These are phyloP conservation scores for Oryza punctata DNA, from an alignment of 176 grass and related monocot species.

Conservation along the genomic window DNA sequence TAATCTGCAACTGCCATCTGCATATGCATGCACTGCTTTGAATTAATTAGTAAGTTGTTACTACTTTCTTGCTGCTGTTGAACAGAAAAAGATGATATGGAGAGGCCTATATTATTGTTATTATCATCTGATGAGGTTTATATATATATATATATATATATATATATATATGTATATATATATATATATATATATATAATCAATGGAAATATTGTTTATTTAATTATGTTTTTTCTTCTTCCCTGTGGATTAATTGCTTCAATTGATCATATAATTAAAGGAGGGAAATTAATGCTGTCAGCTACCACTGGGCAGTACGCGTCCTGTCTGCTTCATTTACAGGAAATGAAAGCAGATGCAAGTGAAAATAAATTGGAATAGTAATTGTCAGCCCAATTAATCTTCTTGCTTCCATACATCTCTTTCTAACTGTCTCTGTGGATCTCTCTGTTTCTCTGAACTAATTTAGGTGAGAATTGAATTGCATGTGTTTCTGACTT, in stretches of 20 bases:
- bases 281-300: background rate
- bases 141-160: too few relatives aligned
- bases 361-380: background rate
- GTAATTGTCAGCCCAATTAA: background rate
- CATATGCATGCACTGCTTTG: background rate
- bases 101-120: background rate
- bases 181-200: too few relatives aligned
- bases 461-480: background rate
- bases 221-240: background rate
- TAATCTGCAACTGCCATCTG: conserved; percentile 11
- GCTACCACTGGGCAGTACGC: background rate
- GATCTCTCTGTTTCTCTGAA: background rate
- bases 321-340: background rate
- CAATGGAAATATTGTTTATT: background rate
- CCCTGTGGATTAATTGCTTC: background rate
- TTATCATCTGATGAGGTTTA: background rate
- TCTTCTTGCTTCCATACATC: background rate
- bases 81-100: background rate
- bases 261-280: background rate
- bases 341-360: background rate
- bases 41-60: background rate
- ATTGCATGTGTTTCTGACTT: background rate
- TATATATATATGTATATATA: too few relatives aligned
- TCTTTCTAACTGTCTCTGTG: background rate
- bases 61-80: background rate